These are phyloP conservation scores for Selaginella tamariscina DNA, from an alignment of 75 land plant species.

Conservation along the genomic window DNA sequence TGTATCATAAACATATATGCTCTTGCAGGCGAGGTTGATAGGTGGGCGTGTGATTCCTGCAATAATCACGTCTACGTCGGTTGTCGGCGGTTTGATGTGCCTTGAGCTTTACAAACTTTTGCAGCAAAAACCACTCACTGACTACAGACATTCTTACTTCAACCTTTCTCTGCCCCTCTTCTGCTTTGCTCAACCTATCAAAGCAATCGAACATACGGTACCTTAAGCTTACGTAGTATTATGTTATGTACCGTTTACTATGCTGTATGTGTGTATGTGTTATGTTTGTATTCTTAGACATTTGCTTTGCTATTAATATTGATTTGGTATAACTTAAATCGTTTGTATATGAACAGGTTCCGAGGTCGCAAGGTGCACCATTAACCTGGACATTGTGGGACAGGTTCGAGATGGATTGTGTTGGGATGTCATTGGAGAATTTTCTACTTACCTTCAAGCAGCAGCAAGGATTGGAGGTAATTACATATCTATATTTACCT, in stretches of 20 bases:
- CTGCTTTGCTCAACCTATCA: slow-evolving; percentile 35
- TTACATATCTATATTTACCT: not conserved
- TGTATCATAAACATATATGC: slow-evolving; percentile 1
- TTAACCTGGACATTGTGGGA: slow-evolving; percentile 44
- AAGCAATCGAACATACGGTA: slow-evolving; percentile 37
- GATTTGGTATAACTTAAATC: not conserved
- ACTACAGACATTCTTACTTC: slow-evolving; percentile 36
- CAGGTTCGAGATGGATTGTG: slow-evolving; percentile 46
- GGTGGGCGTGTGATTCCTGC: slow-evolving; percentile 38
- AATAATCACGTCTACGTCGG: slow-evolving; percentile 32
- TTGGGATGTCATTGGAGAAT: slow-evolving; percentile 35
- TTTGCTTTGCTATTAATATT: no score
- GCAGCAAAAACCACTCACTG: slow-evolving; percentile 27
- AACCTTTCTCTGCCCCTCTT: slow-evolving; percentile 38
- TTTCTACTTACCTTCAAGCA: slow-evolving; percentile 36
- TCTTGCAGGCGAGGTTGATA: slow-evolving; percentile 35
- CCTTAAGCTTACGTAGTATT: not conserved
- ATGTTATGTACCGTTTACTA: not conserved
- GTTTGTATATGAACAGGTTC: slow-evolving; percentile 24
- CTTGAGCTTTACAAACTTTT: slow-evolving; percentile 38
- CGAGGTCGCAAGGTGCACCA: slow-evolving; percentile 25
- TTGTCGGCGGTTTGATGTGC: slow-evolving; percentile 46
- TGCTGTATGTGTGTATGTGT: not conserved
- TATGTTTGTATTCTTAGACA: slow-evolving; percentile 4
- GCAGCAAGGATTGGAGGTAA: slow-evolving; percentile 43